These are phyloP conservation scores for Suhomyces sp. DNA, from an alignment of 805 yeast genomes.

Conservation along the genomic window DNA sequence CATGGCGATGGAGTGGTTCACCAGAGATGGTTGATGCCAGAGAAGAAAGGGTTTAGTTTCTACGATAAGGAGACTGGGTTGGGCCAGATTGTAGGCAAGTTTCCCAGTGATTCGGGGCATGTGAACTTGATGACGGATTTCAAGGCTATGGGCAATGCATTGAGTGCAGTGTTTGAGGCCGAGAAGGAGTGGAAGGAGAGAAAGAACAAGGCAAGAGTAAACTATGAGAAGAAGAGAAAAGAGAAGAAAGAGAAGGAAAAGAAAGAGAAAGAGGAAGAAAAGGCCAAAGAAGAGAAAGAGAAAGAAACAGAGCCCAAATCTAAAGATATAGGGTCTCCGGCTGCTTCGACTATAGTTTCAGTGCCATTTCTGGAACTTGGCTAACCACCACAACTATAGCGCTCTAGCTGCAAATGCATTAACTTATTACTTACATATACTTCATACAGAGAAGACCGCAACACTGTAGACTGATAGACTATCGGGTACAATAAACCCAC, in stretches of 20 bases:
- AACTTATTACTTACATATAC: too few relatives aligned
- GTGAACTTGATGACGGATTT: slow-evolving; percentile 76
- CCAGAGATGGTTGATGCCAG: slow-evolving; percentile 80
- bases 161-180: slow-evolving; percentile 59
- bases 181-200: slow-evolving; percentile 41
- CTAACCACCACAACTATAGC: not conserved
- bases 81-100: slow-evolving; percentile 62
- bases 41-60: slow-evolving; percentile 55
- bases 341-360: not conserved
- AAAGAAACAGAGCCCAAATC: not conserved
- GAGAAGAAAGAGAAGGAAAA: not conserved
- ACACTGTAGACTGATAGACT: too few relatives aligned
- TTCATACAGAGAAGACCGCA: too few relatives aligned
- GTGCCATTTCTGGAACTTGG: not conserved
- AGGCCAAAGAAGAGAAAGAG: not conserved
- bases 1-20: slow-evolving; percentile 94
- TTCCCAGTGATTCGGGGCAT: slow-evolving; percentile 68
- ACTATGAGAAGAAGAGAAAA: not conserved
- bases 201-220: not conserved
- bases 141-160: slow-evolving; percentile 66
- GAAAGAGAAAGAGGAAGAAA: not conserved
- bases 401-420: too few relatives aligned
- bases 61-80: slow-evolving; percentile 26
- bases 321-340: too few relatives aligned
- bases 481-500: too few relatives aligned